Conservation (phyloP, 1,139 yeast genomes). For the Yamadazyma siamensis region DNA sequence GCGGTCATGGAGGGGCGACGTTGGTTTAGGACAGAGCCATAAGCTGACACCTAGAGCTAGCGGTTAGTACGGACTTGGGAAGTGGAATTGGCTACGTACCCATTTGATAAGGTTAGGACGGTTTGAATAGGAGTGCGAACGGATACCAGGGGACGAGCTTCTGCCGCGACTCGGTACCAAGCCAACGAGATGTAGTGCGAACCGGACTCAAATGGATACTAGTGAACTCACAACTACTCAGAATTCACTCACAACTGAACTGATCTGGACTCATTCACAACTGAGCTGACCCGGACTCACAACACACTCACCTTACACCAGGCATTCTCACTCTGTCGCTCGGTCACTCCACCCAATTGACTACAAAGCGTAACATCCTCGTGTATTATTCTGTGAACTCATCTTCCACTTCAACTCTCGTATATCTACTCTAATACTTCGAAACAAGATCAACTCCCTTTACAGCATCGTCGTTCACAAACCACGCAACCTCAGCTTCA, state of each 20-base stretch:
- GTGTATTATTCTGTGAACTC: too few species aligned
- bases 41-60: conserved; percentile 51
- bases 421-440: conserved; percentile 29
- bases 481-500: conserved; percentile 64
- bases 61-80: conserved; percentile 3
- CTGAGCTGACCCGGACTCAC: too few species aligned
- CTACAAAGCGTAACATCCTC: too few species aligned
- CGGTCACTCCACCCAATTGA: too few species aligned
- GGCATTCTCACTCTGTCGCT: too few species aligned
- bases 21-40: conserved; percentile 72
- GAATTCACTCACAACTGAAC: too few species aligned
- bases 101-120: conserved; percentile 2
- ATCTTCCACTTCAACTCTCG: neutral
- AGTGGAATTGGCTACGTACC: conserved; percentile 4
- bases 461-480: conserved; percentile 73
- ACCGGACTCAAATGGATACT: too few species aligned
- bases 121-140: neutral
- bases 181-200: too few species aligned
- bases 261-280: too few species aligned
- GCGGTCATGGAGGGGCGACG: conserved; percentile 54
- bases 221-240: too few species aligned
- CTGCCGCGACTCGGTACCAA: too few species aligned
- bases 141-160: neutral
- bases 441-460: conserved; percentile 56
- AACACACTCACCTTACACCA: too few species aligned